Evolutionary conservation across 495 filamentous ascomycete species (phyloP), one percentile per base, ranked within the genome.

Genomic region (Lineolata rhizophorae): DNA sequence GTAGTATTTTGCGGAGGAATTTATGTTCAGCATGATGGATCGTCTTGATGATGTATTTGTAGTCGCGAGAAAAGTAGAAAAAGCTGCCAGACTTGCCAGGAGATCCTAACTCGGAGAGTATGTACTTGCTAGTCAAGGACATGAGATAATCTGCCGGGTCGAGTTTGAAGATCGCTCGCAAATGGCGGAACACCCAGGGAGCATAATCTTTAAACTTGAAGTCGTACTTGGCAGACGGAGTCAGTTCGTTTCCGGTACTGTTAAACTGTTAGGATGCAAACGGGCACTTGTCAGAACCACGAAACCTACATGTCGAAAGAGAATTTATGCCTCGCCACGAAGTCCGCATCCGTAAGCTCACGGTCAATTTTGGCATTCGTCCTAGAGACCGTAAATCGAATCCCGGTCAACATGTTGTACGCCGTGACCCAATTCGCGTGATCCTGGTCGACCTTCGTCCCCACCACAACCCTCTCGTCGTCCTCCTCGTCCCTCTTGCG

Each of bases 121-220:
- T 95, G 54, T 95, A 99, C 55, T 95, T 99, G 53, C 84, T 87
- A 4, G 87, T 99, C 38, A 99, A 61, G 6, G 87, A 99, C 70
- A 99, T 85, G 21, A 99, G 65, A 49, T 99, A 99, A 49, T 99
- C 87, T 38, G 84, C 87, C 15, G 87, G 90, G 49, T 99, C 90
- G 24, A 95, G 63, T 36, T 72, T 62, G 55, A 99, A 99, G 43
- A 72, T 80, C 12, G 75, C 61, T 32, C 87, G 76, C 35, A 99
- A 62, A 53, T 85, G 76, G 43, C 87, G 79, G 56, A 99, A 99
- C 21, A 99, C 87, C 84, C 85, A 95, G 19, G 87, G 87, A 12
- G 87, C 87, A 52, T 99, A 99, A 53, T 99, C 87, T 53, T 99
- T 99, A 59, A 99, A 99, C 51, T 99, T 99, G 68, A 95, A 99